These are phyloP conservation scores for Hypoxylon fragiforme DNA, from an alignment of 495 filamentous ascomycete species.

Conservation along the genomic window DNA sequence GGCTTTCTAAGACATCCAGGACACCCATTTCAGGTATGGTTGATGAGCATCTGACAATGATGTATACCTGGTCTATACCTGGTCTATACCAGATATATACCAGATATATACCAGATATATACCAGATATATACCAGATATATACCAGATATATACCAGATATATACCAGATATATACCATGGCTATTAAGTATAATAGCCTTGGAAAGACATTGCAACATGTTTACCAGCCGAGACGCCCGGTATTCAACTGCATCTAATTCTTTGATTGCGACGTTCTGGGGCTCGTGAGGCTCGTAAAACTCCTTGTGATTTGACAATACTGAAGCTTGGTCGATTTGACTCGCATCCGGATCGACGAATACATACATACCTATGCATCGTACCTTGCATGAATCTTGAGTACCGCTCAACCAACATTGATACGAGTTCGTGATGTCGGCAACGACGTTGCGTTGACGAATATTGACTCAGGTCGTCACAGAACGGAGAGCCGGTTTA, in stretches of 20 bases:
- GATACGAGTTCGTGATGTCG: conserved; percentile 20
- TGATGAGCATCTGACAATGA: conserved; percentile 40
- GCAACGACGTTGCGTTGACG: conserved; percentile 15
- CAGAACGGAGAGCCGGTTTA: neutral
- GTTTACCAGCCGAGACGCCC: conserved; percentile 26
- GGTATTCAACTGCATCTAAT: conserved; percentile 16
- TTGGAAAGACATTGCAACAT: too few relatives aligned
- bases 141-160: too few relatives aligned
- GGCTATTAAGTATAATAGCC: too few relatives aligned
- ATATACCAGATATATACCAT: too few relatives aligned
- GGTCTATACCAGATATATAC: too few relatives aligned
- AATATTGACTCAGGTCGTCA: conserved; percentile 1
- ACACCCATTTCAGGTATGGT: conserved; percentile 23
- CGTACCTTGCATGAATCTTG: conserved; percentile 37
- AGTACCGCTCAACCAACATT: conserved; percentile 21
- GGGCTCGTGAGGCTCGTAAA: conserved; percentile 27
- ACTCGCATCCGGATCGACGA: conserved; percentile 27
- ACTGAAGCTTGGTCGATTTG: conserved; percentile 28
- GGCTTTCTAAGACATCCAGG: conserved; percentile 35
- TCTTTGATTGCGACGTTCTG: conserved; percentile 29
- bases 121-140: too few relatives aligned
- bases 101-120: too few relatives aligned
- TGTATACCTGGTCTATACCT: too few relatives aligned
- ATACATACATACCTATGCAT: conserved; percentile 26
- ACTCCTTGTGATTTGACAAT: conserved; percentile 34